Base-by-base conservation (phyloP, 2,329 filamentous ascomycete genomes). In the Teratosphaeria zuluensis region DNA sequence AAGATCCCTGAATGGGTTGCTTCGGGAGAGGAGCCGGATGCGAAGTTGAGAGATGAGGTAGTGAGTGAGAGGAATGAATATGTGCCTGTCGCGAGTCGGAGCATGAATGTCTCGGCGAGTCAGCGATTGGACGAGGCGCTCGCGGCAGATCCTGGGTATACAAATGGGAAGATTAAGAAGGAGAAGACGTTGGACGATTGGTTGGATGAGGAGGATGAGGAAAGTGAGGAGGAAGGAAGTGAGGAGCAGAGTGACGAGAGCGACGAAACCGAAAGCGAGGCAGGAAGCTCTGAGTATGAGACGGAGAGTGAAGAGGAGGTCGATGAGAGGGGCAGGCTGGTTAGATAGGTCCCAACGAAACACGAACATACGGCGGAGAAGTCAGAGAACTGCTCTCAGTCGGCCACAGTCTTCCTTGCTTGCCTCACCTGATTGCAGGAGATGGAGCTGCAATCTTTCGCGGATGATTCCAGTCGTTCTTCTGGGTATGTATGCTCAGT, bases 181-280 rank as follows among this genome's bases (percentile, higher is more conserved):
- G 84, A 84, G 48, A 96, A 95, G 81, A 90, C 87, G 21, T 76
- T 99, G 62, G 91, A 97, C 76, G 90, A 96, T 71, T 97, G 94
- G 92, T 78, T 97, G 58, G 90, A 87, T 28, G 80, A 78, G 1
- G 80, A 79, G 6, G 78, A 79, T n/a, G 64, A 81, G 0, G 78
- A 78, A 0, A 79, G 79, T 0, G 3, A 79, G 1, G 80, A 81
- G 0, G 78, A 81, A 0, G 80, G 80, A 0, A 78, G 80, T 0
- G 74, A 77, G 33, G 78, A 80, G 35, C 79, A 81, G n/a, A 76
- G 76, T 2, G 70, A 69, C 14, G 68, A 70, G 56, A 72, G 68
- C 24, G 69, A 71, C 24, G 72, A 72, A 14, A 78, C 78, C 11
- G 80, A 81, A 28, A 78, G 77, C 1, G 80, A 79, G 4, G 77